Percentiles rank a stretch among this genome's conserved stretches.
Evolutionary conservation across 2,329 filamentous ascomycete species (phyloP).

Genomic region (Phialophora macrospora): DNA sequence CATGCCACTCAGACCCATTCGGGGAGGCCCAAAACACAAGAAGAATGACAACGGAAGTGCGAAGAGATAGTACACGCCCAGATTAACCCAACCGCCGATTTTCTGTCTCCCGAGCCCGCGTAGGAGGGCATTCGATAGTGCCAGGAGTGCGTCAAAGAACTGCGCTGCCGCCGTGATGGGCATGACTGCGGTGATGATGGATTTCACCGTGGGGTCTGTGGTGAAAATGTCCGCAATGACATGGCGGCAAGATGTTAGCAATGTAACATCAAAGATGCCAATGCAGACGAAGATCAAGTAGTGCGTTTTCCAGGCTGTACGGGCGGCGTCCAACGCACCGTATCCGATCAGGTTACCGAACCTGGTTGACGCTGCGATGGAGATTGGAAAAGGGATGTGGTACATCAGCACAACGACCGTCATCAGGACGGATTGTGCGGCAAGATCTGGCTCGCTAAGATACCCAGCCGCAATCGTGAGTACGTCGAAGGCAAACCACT

Average conservation of each 20-base stretch:
- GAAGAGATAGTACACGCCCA: constrained; percentile 77
- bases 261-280: constrained; percentile 70
- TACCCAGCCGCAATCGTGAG: constrained; percentile 74
- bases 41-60: constrained; percentile 75
- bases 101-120: constrained; percentile 79
- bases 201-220: constrained; percentile 65
- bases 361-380: constrained; percentile 77
- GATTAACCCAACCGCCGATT: constrained; percentile 78
- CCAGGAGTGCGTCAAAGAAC: constrained; percentile 74
- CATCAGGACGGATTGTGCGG: constrained; percentile 77
- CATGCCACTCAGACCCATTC: constrained; percentile 72
- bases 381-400: constrained; percentile 82
- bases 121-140: constrained; percentile 75
- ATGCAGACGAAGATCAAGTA: constrained; percentile 66
- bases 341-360: constrained; percentile 85
- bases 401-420: constrained; percentile 80
- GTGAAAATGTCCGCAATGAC: constrained; percentile 73
- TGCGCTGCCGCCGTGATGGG: constrained; percentile 80
- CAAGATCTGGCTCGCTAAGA: constrained; percentile 72
- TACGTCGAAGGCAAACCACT: constrained; percentile 84
- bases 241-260: constrained; percentile 68
- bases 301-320: constrained; percentile 71
- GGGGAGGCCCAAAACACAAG: constrained; percentile 67
- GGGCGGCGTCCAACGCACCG: constrained; percentile 73
- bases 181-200: constrained; percentile 65